phyloP scores from a whole-genome alignment of 495 filamentous ascomycete species.

The Penicillium mononematosum region DNA sequence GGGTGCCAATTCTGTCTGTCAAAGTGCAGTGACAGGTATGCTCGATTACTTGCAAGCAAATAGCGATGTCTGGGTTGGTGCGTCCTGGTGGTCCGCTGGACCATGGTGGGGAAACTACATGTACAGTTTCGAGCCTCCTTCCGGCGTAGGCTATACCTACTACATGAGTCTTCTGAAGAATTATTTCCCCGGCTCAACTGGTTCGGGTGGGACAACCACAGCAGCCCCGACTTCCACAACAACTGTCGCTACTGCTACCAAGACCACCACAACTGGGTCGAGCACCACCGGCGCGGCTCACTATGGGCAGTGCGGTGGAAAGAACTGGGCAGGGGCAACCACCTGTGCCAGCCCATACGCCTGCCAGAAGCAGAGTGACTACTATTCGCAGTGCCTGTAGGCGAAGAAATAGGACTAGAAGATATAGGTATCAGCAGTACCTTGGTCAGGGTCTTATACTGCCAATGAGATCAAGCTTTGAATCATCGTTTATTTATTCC shows the following conservation, averaged over 20 bases:
- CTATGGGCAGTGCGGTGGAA: constrained; percentile 52
- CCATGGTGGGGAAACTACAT: constrained; percentile 57
- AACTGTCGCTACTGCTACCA: constrained; percentile 15
- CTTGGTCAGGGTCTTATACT: neutral
- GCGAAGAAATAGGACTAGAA: neutral
- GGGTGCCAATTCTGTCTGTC: constrained; percentile 60
- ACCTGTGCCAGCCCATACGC: constrained; percentile 43
- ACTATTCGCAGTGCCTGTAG: constrained; percentile 50
- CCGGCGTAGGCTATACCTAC: constrained; percentile 45
- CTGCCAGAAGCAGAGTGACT: constrained; percentile 40
- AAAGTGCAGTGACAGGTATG: constrained; percentile 60
- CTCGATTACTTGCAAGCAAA: constrained; percentile 54
- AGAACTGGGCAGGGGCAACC: constrained; percentile 47
- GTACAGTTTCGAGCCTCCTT: constrained; percentile 56
- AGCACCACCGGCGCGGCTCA: constrained; percentile 28
- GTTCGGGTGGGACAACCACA: constrained; percentile 10
- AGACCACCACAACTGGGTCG: constrained; percentile 24
- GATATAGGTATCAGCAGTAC: neutral
- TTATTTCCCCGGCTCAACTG: constrained; percentile 18
- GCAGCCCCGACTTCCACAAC: constrained; percentile 12
- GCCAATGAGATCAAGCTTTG: neutral
- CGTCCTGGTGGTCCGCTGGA: constrained; percentile 65
- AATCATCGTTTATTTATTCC: neutral
- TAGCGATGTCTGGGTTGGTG: constrained; percentile 66
- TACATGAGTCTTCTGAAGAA: constrained; percentile 25